Evolutionary conservation across 106 monocot genomes (phyloP), one percentile per base, ranked within the genome.

Genomic region (Hemerocallis citrina): DNA sequence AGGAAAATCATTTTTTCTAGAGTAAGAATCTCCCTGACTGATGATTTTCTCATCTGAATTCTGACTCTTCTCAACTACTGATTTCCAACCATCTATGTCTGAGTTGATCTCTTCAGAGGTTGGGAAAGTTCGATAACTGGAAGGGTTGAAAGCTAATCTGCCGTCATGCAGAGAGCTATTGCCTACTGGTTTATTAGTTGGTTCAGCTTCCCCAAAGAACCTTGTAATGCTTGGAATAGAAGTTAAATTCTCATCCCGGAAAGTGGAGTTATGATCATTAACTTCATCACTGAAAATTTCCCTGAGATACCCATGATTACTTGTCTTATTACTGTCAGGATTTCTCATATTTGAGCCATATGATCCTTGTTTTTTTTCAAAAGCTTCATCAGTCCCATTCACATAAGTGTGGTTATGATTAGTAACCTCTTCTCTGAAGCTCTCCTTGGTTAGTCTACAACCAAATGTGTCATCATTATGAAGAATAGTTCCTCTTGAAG

Each of bases 71-170:
- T 59, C 59, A 20, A 66, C 58, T 55, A 15, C 41, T 25, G 57
- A 38, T 13, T 28, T 57, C 65, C 64, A 72, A 30, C 39, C 55
- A 54, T 67, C 57, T 63, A 14, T 63, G 7, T 44, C 74, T 51
- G 47, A 55, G 37, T 75, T 66, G 50, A 88, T 70, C 64, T 79
- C 79, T 54, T 63, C 44, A 57, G 74, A 52, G 33, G 65, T 58
- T 52, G 88, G 72, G 28, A 89, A 81, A n/a, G 57, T 68, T 42
- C 57, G 61, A 31, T 75, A 58, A 57, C 58, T 19, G 13, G 40
- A 44, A 32, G 19, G 39, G 44, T 20, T 43, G 21, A 50, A 46
- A 59, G 64, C 70, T 39, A 43, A 62, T 57, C 28, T 75, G 37
- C 55, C 45, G 8, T 44, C 11, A 61, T 56, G 48, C 37, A 66